These are phyloP conservation scores for Thermochaetoides dissita DNA, from an alignment of 2,329 filamentous ascomycete genomes.

Conservation along the genomic window DNA sequence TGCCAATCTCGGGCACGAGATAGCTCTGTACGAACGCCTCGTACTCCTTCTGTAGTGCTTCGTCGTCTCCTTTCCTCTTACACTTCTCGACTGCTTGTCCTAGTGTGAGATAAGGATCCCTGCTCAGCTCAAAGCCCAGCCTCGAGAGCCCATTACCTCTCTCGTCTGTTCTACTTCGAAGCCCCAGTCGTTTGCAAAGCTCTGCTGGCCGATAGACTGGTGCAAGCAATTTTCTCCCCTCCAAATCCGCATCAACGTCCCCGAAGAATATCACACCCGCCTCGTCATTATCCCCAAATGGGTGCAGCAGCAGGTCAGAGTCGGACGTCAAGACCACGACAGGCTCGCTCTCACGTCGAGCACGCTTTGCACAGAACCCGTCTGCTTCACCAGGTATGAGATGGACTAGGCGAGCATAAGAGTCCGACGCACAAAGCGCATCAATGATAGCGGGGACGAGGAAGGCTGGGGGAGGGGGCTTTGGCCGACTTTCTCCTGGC, in stretches of 20 bases:
- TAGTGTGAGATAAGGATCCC: constrained; percentile 14
- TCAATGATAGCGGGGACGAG: constrained; percentile 68
- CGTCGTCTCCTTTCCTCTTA: constrained; percentile 9
- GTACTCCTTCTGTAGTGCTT: constrained; percentile 13
- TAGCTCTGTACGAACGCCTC: constrained; percentile 17
- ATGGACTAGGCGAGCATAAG: constrained; percentile 29
- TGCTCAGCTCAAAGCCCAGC: constrained; percentile 22
- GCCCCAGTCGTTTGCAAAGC: constrained; percentile 16
- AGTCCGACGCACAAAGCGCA: constrained; percentile 35
- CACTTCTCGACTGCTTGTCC: constrained; percentile 15
- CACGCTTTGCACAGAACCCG: constrained; percentile 55
- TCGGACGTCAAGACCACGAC: constrained; percentile 64
- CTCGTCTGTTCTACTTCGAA: too few species aligned
- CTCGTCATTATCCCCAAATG: constrained; percentile 44
- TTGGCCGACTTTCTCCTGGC: constrained; percentile 18
- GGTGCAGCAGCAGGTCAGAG: constrained; percentile 68
- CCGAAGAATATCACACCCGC: constrained; percentile 49
- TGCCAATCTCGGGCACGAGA: constrained; percentile 9
- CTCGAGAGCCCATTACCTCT: constrained; percentile 9
- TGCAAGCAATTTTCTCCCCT: constrained; percentile 8
- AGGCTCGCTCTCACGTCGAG: constrained; percentile 20
- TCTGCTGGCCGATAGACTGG: constrained; percentile 12
- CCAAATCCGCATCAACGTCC: constrained; percentile 34
- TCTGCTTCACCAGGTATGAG: constrained; percentile 81
- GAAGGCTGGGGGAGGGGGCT: constrained; percentile 42